These are phyloP conservation scores for Suillus spraguei DNA, from an alignment of 768 basidiomycete species.

Conservation along the genomic window DNA sequence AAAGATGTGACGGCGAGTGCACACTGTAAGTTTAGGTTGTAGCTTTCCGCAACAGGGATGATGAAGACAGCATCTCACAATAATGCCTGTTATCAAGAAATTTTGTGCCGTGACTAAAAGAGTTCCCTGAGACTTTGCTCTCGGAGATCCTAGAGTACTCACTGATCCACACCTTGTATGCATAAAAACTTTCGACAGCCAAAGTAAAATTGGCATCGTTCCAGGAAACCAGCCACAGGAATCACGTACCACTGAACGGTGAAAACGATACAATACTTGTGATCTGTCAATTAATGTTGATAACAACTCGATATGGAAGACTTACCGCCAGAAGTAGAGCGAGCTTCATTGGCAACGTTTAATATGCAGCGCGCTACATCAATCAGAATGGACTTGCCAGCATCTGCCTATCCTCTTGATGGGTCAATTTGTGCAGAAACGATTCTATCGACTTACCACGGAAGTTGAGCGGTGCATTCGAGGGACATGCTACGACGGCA, in stretches of 20 bases:
- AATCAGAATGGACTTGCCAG: neutral
- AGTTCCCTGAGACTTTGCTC: neutral
- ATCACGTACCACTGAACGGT: slow-evolving; percentile 22
- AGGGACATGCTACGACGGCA: neutral
- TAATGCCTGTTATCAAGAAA: slow-evolving; percentile 11
- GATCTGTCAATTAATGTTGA: neutral
- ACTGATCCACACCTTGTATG: slow-evolving; percentile 30
- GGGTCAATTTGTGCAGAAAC: neutral
- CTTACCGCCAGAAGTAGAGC: neutral
- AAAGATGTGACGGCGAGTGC: slow-evolving; percentile 13
- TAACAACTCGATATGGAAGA: neutral
- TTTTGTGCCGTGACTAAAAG: slow-evolving; percentile 23
- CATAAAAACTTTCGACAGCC: slow-evolving; percentile 22
- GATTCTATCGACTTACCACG: neutral
- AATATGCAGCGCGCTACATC: neutral
- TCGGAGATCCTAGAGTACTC: neutral
- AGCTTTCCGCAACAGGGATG: neutral
- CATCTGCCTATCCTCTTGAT: neutral
- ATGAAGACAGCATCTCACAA: neutral
- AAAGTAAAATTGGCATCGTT: neutral
- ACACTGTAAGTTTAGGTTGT: slow-evolving; percentile 1
- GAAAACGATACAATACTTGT: slow-evolving; percentile 22
- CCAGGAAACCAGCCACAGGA: neutral
- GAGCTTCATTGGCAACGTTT: neutral
- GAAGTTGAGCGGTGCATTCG: neutral